Conservation (phyloP, 1,284 basidiomycete species). For the Tylopilus sp. region DNA sequence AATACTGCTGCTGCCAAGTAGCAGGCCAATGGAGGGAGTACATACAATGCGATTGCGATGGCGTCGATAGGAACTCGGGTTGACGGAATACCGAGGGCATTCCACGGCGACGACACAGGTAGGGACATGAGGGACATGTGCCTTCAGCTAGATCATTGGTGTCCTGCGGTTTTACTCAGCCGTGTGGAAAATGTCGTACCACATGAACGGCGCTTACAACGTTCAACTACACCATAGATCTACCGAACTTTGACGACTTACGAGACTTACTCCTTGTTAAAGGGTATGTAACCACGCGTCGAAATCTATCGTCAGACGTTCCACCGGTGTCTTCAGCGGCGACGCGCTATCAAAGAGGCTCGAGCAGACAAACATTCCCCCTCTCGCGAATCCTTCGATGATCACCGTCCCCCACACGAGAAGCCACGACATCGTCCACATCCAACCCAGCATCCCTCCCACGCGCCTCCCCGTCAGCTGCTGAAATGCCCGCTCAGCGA, state of each 20-base stretch:
- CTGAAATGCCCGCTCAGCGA: conserved; percentile 40
- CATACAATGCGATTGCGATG: not conserved
- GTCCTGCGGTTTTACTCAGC: no score
- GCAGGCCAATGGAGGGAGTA: conserved; percentile 40
- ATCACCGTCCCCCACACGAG: conserved; percentile 44
- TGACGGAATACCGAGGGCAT: not conserved
- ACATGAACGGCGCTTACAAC: no score
- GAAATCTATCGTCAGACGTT: conserved; percentile 9
- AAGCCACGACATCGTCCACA: conserved; percentile 52
- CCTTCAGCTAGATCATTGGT: no score
- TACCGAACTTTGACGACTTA: no score
- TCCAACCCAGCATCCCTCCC: conserved; percentile 36
- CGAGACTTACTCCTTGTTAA: not conserved
- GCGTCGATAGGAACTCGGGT: not conserved
- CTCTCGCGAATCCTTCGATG: conserved; percentile 46
- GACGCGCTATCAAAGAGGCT: conserved; percentile 14
- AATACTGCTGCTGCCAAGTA: conserved; percentile 48
- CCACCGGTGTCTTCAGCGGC: conserved; percentile 16
- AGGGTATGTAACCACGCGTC: conserved; percentile 20
- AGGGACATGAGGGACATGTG: not conserved
- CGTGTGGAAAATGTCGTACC: no score
- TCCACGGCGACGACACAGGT: not conserved
- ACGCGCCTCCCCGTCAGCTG: conserved; percentile 38
- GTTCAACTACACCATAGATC: no score
- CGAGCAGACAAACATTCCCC: conserved; percentile 38